Base-by-base conservation (phyloP, 768 basidiomycete species). In the Tulasnella sp. region DNA sequence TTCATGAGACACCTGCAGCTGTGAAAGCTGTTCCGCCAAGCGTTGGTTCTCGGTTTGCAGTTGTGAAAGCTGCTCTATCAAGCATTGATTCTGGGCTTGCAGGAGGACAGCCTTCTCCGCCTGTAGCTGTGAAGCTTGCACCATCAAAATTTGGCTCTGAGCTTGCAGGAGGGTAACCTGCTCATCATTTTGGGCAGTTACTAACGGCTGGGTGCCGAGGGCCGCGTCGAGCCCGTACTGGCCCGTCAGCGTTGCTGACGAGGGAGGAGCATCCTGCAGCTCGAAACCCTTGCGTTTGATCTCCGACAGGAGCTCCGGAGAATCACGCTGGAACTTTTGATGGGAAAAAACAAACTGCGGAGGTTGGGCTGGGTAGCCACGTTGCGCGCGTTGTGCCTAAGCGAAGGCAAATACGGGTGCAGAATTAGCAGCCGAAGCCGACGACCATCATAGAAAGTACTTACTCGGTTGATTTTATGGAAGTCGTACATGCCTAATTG, bases 401-500 rank as follows among this genome's bases (percentile, higher is more conserved):
- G 82, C 48, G 14, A 41, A 69, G 28, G 64, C 3, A 69, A 16
- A 69, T 31, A 8, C 50, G 50, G 24, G 24, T 22, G 24, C 22
- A 54, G 24, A 54, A 24, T 54, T 54, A 54, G 24, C 50, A 20
- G 22, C 14, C 31, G 50, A 42, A 76, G 44, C 7, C 1, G 76
- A 28, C 24, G 42, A 37, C 41, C 58, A 37, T 75, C 42, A 54
- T 41, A 37, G 41, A 75, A 42, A 42, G 16, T 37, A n/a, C 69
- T 60, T 73, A 28, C 76, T 60, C 72, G 40, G 74, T 60, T 82
- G 72, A 77, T 80, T 48, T 94, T 90, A 85, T 96, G 95, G 86
- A 97, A 97, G 40, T 95, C 96, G 84, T 96, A 97, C 94, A 97
- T 97, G 89, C 97, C 97, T 82, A 97, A 90, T 85, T 97, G 96